Conservation (phyloP, 164 flowering plant genomes). For the Piper betle region DNA sequence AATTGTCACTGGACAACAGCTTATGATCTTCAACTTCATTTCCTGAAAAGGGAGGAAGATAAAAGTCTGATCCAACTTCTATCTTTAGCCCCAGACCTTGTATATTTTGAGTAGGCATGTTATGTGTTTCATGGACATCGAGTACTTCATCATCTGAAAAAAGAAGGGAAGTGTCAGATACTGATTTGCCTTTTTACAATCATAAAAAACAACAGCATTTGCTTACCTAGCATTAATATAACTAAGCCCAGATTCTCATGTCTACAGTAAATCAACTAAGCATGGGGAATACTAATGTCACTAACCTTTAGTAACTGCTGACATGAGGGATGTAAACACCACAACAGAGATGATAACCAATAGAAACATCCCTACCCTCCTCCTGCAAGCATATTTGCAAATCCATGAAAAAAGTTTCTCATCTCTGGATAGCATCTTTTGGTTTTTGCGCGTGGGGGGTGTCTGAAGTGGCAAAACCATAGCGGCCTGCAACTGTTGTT, state of each 20-base stretch:
- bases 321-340: conserved; percentile 13
- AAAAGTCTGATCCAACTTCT: conserved; percentile 5
- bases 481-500: conserved; percentile 24
- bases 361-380: conserved; percentile 46
- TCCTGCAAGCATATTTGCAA: conserved; percentile 34
- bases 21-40: conserved; percentile 6
- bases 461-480: conserved; percentile 20
- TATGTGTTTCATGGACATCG: conserved; percentile 8
- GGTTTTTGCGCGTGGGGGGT: conserved; percentile 23
- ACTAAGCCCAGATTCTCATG: not conserved
- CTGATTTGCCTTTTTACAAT: not conserved
- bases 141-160: conserved; percentile 18
- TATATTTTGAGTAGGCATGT: conserved; percentile 11
- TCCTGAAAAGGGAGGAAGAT: conserved; percentile 4
- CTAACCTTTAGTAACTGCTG: conserved; percentile 20
- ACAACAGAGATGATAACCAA: conserved; percentile 13
- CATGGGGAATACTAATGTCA: not conserved
- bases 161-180: not conserved
- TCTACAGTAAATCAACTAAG: no score
- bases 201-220: not conserved
- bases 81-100: conserved; percentile 5
- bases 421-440: conserved; percentile 45
- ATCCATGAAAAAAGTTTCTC: conserved; percentile 33
- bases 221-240: no score
- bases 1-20: conserved; percentile 1